Evolutionary conservation across 1,284 basidiomycete genomes (phyloP), one percentile per base, ranked within the genome.

Genomic region (Mycosarcoma mackinlayi): DNA sequence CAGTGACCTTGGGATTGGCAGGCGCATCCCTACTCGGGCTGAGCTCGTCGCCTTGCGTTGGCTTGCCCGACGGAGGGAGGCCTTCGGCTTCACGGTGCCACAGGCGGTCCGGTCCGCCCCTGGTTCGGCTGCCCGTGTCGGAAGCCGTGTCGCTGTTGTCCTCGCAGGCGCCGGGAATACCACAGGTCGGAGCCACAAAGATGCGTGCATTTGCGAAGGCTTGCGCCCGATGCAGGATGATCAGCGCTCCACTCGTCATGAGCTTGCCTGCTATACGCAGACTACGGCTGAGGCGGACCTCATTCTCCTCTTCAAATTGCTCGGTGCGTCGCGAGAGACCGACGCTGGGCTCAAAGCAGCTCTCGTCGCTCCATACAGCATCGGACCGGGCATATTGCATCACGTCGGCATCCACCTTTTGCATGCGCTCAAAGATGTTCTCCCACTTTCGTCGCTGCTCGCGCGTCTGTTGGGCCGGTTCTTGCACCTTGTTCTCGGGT

Each of bases 151-250:
- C 69, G 39, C 61, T 61, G 31, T 47, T 46, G 27, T 66, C 63
- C 37, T 66, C 64, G 53, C 61, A 73, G 1, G 71, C 67, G 23
- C 72, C 69, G 11, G 76, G 76, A 27, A 78, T 67, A 8, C 76
- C 75, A 33, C 76, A 78, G 11, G 74, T 74, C 1, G 75, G 75
- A 27, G 54, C 50, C 24, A 78, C 68, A 55, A 78, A 78, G 62
- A 78, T 72, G 24, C 63, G 40, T 18, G 76, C 76, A 35, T 77
- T 76, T 21, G 75, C 75, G 33, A 75, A 78, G 2, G 76, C 76
- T 49, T 77, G 75, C 1, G 75, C 69, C 11, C 76, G 50, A 41
- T 78, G 76, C 21, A 78, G 38, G 37, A 78, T 78, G 56, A 78
- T 75, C 4, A 75, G 53, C 2, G 73, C 62, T 14, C 75, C 73